phyloP scores from a whole-genome alignment of 495 filamentous ascomycete species.

The Trypethelium eluteriae region DNA sequence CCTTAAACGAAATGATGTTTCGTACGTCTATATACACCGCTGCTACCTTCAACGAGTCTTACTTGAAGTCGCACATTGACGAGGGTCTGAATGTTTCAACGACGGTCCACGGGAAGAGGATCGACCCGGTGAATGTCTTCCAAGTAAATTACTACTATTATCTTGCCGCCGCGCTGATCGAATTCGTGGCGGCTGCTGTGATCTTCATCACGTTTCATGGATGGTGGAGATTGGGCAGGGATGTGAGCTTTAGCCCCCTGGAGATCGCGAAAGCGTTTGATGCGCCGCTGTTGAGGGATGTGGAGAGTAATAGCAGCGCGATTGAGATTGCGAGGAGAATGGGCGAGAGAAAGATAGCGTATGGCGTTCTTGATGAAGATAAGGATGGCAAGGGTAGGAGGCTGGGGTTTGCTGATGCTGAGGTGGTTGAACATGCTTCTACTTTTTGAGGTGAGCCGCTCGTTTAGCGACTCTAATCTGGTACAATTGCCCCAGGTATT shows the following conservation, averaged over 20 bases:
- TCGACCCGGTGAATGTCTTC: constrained; percentile 15
- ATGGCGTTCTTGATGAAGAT: constrained; percentile 13
- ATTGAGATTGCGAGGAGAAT: constrained; percentile 21
- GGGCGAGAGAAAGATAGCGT: constrained; percentile 25
- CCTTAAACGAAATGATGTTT: constrained; percentile 13
- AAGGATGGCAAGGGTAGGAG: constrained; percentile 12
- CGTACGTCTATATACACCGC: constrained; percentile 12
- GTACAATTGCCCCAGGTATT: background rate
- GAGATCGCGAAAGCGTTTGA: constrained; percentile 34
- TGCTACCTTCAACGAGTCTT: constrained; percentile 13
- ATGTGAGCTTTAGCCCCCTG: constrained; percentile 29
- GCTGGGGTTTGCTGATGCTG: constrained; percentile 10
- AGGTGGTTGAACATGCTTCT: constrained; percentile 8
- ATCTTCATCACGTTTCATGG: constrained; percentile 28
- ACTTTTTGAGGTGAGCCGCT: constrained; percentile 5
- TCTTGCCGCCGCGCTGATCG: constrained; percentile 16
- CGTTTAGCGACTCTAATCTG: constrained; percentile 7
- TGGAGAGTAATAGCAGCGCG: constrained; percentile 23
- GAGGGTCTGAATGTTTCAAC: constrained; percentile 12
- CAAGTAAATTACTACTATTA: constrained; percentile 16
- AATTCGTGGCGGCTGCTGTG: constrained; percentile 18
- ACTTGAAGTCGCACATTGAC: constrained; percentile 11
- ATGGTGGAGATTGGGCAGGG: constrained; percentile 32
- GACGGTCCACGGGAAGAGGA: background rate
- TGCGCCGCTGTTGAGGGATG: constrained; percentile 24